Conservation (phyloP, 305 asterid species). For the Fraxinus sp. region DNA sequence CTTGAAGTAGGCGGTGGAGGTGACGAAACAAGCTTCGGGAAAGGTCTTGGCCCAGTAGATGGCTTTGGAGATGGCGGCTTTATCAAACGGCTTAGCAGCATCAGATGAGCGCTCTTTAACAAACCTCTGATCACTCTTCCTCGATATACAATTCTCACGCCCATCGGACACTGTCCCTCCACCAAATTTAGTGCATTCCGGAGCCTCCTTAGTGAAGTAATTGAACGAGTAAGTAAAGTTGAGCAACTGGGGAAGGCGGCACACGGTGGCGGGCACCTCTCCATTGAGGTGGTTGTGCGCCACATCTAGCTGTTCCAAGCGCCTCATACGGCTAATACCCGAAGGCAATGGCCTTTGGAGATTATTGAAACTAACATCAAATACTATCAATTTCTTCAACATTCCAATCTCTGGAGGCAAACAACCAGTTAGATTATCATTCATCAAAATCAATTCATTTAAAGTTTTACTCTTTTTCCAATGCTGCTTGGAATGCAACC, state of each 20-base stretch:
- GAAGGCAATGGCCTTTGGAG: slow-evolving; percentile 61
- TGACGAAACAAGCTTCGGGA: neutral
- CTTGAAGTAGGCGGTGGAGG: slow-evolving; percentile 50
- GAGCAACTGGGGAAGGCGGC: slow-evolving; percentile 52
- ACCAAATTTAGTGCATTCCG: slow-evolving; percentile 45
- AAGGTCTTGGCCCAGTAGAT: slow-evolving; percentile 20
- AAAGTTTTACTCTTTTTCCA: slow-evolving; percentile 62
- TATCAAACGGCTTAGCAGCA: slow-evolving; percentile 64
- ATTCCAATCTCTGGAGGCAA: slow-evolving; percentile 65
- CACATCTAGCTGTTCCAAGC: slow-evolving; percentile 54
- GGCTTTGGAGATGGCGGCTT: slow-evolving; percentile 45
- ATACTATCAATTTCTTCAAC: slow-evolving; percentile 47
- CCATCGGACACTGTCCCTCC: slow-evolving; percentile 46
- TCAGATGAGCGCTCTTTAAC: slow-evolving; percentile 59
- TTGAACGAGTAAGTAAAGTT: slow-evolving; percentile 57
- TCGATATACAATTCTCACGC: slow-evolving; percentile 59
- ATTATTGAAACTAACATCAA: slow-evolving; percentile 49
- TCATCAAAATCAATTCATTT: slow-evolving; percentile 57
- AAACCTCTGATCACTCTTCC: slow-evolving; percentile 58
- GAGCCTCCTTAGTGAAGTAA: slow-evolving; percentile 61
- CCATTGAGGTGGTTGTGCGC: slow-evolving; percentile 62
- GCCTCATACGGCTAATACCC: slow-evolving; percentile 46
- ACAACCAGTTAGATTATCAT: slow-evolving; percentile 64
- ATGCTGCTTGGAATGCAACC: slow-evolving; percentile 75
- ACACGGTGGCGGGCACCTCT: slow-evolving; percentile 50